Conservation (phyloP, 2,329 filamentous ascomycete genomes). For the Sporothrix pseudoabietina region DNA sequence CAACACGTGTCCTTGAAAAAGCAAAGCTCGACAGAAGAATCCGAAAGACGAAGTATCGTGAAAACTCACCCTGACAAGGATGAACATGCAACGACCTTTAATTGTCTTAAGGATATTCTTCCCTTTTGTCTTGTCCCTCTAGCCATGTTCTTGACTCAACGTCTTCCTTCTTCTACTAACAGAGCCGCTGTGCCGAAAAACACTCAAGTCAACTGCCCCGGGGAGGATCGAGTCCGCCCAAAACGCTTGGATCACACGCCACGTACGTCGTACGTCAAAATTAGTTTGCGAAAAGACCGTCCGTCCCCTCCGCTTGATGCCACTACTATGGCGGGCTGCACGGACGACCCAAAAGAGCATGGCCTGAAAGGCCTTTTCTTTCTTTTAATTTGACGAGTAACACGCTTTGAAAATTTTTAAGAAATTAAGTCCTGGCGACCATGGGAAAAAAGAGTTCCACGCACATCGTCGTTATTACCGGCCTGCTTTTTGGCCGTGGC, state of each 20-base stretch:
- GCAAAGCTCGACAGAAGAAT: not conserved
- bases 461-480: not conserved
- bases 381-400: not conserved
- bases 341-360: slow-evolving; percentile 17
- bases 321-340: not conserved
- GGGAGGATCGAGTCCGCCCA: not conserved
- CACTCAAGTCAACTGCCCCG: not conserved
- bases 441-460: not conserved
- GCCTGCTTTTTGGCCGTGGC: not conserved
- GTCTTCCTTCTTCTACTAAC: not conserved
- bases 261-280: slow-evolving; percentile 1
- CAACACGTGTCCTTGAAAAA: slow-evolving; percentile 20
- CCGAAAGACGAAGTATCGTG: not conserved
- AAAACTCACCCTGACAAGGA: not conserved
- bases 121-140: not conserved
- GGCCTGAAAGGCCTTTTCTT: not conserved
- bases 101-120: not conserved
- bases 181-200: not conserved
- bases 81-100: not conserved
- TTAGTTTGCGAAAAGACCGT: not conserved
- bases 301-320: not conserved
- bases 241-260: not conserved
- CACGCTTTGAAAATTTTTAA: not conserved
- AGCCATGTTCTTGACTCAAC: not conserved
- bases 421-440: not conserved